Evolutionary conservation across 202 grass and related monocot genomes (phyloP).

Genomic region (Zoysia matrella): DNA sequence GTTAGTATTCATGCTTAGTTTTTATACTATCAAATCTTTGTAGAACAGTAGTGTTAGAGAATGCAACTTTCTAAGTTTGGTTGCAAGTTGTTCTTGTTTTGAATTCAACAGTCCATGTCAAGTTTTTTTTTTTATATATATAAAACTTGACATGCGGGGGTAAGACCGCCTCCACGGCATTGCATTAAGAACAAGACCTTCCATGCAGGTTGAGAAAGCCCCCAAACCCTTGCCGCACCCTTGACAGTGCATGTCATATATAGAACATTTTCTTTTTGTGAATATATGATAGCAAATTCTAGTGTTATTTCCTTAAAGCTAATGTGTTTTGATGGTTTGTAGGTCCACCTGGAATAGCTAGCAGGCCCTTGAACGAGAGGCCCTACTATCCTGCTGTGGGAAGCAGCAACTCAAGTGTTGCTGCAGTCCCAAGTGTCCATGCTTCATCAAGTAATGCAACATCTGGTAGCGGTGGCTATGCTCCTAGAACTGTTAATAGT

Average conservation of each 20-base stretch:
- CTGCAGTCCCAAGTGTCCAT: constrained; percentile 32
- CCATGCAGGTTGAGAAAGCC: no score
- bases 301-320: background rate
- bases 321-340: constrained; percentile 26
- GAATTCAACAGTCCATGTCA: background rate
- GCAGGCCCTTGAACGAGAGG: background rate
- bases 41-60: background rate
- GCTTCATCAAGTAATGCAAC: constrained; percentile 35
- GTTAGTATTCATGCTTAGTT: constrained; percentile 37
- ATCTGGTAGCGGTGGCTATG: constrained; percentile 41
- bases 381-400: constrained; percentile 26
- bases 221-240: no score
- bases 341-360: constrained; percentile 35
- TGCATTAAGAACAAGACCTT: no score
- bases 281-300: constrained; percentile 1
- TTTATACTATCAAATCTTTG: background rate
- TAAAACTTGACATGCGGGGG: no score
- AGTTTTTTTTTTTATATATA: no score
- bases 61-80: constrained; percentile 2
- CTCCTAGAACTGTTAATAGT: constrained; percentile 44
- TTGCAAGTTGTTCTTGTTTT: background rate
- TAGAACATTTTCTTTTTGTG: background rate
- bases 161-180: no score
- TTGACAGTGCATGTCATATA: background rate
- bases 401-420: constrained; percentile 35